These are phyloP conservation scores for Ichthyophthirius multifiliis DNA, from an alignment of 169 alveolate genomes.

Conservation along the genomic window DNA sequence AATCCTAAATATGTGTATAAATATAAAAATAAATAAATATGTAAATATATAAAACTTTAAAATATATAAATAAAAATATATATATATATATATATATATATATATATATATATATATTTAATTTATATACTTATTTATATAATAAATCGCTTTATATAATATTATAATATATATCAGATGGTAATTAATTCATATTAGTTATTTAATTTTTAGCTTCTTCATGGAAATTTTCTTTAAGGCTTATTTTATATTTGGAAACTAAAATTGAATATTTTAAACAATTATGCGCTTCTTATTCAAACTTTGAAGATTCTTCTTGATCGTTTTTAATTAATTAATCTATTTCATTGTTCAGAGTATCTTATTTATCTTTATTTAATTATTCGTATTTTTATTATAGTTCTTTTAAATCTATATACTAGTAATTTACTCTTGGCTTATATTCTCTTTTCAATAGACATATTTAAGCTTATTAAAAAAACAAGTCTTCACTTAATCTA, in stretches of 20 bases:
- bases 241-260: neutral
- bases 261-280: neutral
- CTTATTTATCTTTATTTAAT: neutral
- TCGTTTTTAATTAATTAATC: neutral
- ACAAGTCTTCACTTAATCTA: conserved; percentile 6
- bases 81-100: neutral
- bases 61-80: neutral
- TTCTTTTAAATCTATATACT: neutral
- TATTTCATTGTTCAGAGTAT: neutral
- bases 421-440: neutral
- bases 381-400: neutral
- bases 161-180: neutral
- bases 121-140: neutral
- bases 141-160: neutral
- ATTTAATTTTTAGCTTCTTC: neutral
- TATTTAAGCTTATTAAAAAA: neutral
- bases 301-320: neutral
- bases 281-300: conserved; percentile 8
- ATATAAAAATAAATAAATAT: neutral
- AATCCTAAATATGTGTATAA: neutral
- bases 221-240: neutral
- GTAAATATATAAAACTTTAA: too few species aligned
- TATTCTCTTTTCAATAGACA: conserved; percentile 8
- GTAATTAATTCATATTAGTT: neutral
- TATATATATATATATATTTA: neutral